Base-by-base conservation (phyloP, 495 filamentous ascomycete genomes). In the Geopyxis carbonaria region DNA sequence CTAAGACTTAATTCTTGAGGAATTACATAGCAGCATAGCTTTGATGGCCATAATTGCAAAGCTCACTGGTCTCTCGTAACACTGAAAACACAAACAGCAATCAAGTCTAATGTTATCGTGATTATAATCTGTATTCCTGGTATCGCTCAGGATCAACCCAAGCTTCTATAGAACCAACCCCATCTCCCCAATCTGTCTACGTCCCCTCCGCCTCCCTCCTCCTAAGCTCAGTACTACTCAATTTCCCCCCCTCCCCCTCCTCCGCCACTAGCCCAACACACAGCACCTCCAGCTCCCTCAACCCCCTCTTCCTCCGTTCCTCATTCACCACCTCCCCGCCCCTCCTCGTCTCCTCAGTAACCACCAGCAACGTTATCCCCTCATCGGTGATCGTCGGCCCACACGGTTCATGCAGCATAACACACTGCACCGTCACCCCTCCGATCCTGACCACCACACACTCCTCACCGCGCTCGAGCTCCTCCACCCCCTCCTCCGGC, bases 371-470 rank as follows among this genome's bases (percentile, higher is more conserved):
- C 32, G 75, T 70, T 46, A 95, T 75, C 22, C 65, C 59, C 57
- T 80, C 67, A 18, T 84, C 78, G 0, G 84, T 87, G 53, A 91
- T 77, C 0, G 89, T 95, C 19, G 89, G 89, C 13, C 89, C 89
- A 61, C 76, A 95, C 5, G 79, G 69, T 58, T 97, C 89, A 40
- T 74, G 72, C 38, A 97, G 84, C 57, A 86, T 70, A 31, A 85
- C 78, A 49, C 80, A 78, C 45, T 76, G 76, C 38, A 93, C 58
- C 5, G 58, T 45, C 29, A 73, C 18, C 13, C 18, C 22, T 43
- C 7, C 18, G 7, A 10, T 21, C 31, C 16, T 36, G 31, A 9
- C 20, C 16, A 19, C 19, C 16, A 11, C 21, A 11, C 21, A 40
- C 22, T 40, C 22, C 2, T 24, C 4, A 37, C 34, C 22, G 24